Evolutionary conservation across 345 rosid genomes (phyloP).

Genomic region (Pugionium dolabratum): DNA sequence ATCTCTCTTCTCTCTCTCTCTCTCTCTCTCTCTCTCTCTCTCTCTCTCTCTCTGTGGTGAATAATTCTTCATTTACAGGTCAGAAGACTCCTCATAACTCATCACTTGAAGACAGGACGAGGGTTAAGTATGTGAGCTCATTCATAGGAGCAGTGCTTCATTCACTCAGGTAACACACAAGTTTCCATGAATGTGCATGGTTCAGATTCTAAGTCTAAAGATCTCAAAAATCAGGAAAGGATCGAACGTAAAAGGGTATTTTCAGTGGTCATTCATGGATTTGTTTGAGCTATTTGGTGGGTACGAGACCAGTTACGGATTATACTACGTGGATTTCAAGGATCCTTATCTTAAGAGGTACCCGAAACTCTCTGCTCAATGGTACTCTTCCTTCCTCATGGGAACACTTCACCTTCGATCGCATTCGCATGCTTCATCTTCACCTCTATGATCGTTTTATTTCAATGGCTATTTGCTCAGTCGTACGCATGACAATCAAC

Average conservation of each 20-base stretch:
- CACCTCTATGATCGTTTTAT: conserved; percentile 9
- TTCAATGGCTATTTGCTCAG: not conserved
- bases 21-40: conserved; percentile 10
- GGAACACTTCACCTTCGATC: conserved; percentile 36
- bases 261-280: conserved; percentile 54
- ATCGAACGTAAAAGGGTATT: conserved; percentile 53
- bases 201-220: not conserved
- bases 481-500: too few relatives aligned
- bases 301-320: conserved; percentile 41
- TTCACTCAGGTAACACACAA: conserved; percentile 47
- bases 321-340: conserved; percentile 51
- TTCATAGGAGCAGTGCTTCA: conserved; percentile 53
- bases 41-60: not conserved
- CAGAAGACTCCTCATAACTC: conserved; percentile 42
- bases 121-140: conserved; percentile 47
- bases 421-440: conserved; percentile 9
- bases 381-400: conserved; percentile 47
- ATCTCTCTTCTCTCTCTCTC: conserved; percentile 32
- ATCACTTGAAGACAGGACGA: conserved; percentile 48
- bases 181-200: conserved; percentile 2
- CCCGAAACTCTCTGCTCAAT: conserved; percentile 53
- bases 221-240: conserved; percentile 43
- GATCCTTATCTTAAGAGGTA: conserved; percentile 47
- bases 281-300: conserved; percentile 46
- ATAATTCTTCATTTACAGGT: conserved; percentile 42